Base-by-base conservation (phyloP, 495 filamentous ascomycete genomes). In the Aspergillus nidulans region DNA sequence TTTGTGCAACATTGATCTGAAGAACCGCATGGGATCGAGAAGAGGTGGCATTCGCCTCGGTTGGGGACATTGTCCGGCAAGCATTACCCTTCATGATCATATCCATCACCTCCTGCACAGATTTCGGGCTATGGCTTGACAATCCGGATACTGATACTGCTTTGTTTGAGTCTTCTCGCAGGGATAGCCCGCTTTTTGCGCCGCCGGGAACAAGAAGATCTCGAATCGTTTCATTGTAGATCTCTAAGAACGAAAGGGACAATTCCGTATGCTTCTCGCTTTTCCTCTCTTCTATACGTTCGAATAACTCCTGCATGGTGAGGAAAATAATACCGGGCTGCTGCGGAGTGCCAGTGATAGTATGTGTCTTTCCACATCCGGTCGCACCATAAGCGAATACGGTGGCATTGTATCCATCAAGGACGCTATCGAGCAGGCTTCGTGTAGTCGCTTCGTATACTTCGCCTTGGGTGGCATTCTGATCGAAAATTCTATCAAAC, bases 341-440 rank as follows among this genome's bases (percentile, higher is more conserved):
- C 67, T 96, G 90, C 0, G 89, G 76, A 0, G 92, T 97, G 49
- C 94, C 92, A n/a, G 86, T 89, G 68, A 98, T 98, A 13, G 94
- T 98, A 70, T 98, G 94, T 16, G 94, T 98, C 72, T 97, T 98
- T 68, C 94, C 94, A 69, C 94, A 98, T 32, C 94, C 94, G 2
- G 94, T 99, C 18, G 94, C 94, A 60, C 94, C 94, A 71, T 99
- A 99, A 24, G 94, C 94, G 69, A 97, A 99, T 0, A 99, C 94
- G 0, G 94, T 99, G 40, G 95, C 94, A 77, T 99, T 99, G 75
- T 96, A 99, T 45, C 94, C 94, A 56, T 97, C 92, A 49, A 97
- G 78, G 48, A 99, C 92, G 69, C 86, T 97, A 66, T 97, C 94
- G 66, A 99, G 80, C 23, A 99, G 80, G 56, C 73, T 81, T 65